Conservation (phyloP, 345 rosid genomes). For the Cochlearia excelsa region DNA sequence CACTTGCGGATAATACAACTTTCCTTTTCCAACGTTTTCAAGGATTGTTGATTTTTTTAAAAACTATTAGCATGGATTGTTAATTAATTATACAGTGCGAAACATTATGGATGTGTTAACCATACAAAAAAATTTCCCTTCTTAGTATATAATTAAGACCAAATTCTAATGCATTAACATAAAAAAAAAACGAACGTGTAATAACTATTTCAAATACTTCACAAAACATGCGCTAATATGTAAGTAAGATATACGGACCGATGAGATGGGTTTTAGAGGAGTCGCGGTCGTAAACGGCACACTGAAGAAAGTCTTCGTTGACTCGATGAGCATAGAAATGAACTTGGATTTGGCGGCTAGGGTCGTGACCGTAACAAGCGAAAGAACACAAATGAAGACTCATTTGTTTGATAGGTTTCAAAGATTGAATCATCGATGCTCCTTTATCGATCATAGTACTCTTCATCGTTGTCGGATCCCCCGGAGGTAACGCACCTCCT, state of each 20-base stretch:
- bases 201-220: no score
- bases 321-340: constrained; percentile 53
- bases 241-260: constrained; percentile 30
- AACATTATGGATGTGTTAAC: no score
- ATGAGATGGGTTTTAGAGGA: constrained; percentile 51
- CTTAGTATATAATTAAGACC: no score
- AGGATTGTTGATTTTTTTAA: no score
- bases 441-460: constrained; percentile 48
- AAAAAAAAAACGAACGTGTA: no score
- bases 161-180: no score
- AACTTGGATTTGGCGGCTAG: constrained; percentile 65
- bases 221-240: neutral
- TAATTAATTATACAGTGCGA: no score
- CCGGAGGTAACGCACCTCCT: constrained; percentile 37
- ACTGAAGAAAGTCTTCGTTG: constrained; percentile 71
- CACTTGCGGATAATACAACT: no score
- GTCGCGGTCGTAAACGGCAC: constrained; percentile 63
- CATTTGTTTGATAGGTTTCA: constrained; percentile 60
- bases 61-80: no score
- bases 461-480: constrained; percentile 44
- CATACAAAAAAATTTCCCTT: no score
- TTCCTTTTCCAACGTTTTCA: no score
- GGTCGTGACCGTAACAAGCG: constrained; percentile 64
- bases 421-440: constrained; percentile 52
- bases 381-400: constrained; percentile 66